Conservation (phyloP, 2,329 filamentous ascomycete species). For the Alternaria solani region DNA sequence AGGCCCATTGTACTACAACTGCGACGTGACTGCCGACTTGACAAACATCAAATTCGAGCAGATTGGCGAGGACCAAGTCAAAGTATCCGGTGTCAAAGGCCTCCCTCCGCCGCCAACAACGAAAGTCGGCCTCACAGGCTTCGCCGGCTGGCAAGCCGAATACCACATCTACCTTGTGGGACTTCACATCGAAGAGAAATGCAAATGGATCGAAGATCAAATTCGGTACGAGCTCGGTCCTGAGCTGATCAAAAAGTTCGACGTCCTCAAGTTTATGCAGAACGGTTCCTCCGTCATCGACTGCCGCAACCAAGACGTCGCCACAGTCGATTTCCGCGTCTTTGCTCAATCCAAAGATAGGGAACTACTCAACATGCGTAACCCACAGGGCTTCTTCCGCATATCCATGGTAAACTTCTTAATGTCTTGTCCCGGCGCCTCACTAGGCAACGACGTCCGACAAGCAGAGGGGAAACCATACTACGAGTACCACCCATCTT, state of each 20-base stretch:
- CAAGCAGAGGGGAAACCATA: conserved; percentile 41
- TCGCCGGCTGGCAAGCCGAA: conserved; percentile 59
- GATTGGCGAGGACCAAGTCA: conserved; percentile 55
- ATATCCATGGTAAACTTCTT: conserved; percentile 54
- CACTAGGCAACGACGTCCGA: conserved; percentile 35
- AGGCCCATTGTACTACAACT: conserved; percentile 59
- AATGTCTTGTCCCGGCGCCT: conserved; percentile 53
- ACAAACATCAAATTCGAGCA: conserved; percentile 44
- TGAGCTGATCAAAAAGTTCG: conserved; percentile 42
- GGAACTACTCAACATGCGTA: conserved; percentile 53
- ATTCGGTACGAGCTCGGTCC: conserved; percentile 50
- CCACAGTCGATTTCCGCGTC: conserved; percentile 60
- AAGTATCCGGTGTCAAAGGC: conserved; percentile 48
- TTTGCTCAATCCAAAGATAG: conserved; percentile 56
- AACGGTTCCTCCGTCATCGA: conserved; percentile 53
- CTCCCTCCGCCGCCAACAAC: conserved; percentile 58
- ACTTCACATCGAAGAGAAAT: conserved; percentile 57
- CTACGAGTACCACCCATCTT: conserved; percentile 54
- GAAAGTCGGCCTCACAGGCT: conserved; percentile 58
- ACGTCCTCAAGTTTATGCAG: conserved; percentile 51
- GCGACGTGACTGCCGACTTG: conserved; percentile 44
- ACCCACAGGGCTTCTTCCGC: conserved; percentile 50
- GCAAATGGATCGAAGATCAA: conserved; percentile 53
- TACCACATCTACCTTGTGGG: conserved; percentile 57
- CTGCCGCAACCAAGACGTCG: conserved; percentile 56